Conservation (phyloP, 208 protist genomes). For the Trypanosoma scelopori region DNA sequence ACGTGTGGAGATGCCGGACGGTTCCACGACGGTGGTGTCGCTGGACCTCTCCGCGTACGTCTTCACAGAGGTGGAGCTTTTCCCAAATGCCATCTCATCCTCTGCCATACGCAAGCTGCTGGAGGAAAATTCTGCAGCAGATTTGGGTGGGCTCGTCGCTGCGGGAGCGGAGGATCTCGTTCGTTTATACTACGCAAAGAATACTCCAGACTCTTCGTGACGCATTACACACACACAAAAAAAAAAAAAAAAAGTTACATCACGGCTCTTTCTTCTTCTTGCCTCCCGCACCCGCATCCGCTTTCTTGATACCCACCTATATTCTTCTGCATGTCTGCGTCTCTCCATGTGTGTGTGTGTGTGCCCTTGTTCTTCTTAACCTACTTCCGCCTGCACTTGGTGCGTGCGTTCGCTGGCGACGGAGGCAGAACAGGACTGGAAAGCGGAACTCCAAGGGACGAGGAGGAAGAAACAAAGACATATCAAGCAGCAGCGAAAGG, state of each 20-base stretch:
- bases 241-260: too few species aligned
- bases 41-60: constrained; percentile 48
- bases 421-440: too few species aligned
- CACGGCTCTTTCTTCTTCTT: neutral
- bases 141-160: constrained; percentile 11
- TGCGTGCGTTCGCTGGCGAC: neutral
- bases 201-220: neutral
- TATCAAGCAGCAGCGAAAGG: too few species aligned
- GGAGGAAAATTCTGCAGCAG: constrained; percentile 9
- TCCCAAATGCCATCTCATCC: constrained; percentile 51
- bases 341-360: too few species aligned
- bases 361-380: neutral
- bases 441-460: too few species aligned
- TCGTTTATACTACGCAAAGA: constrained; percentile 9
- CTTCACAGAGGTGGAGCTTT: constrained; percentile 40
- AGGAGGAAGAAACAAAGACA: too few species aligned
- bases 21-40: constrained; percentile 12
- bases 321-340: neutral
- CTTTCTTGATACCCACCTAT: too few species aligned
- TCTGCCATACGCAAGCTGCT: constrained; percentile 48
- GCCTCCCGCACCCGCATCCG: too few species aligned
- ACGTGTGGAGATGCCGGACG: neutral
- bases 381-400: neutral
- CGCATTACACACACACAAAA: neutral
- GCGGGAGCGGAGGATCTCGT: constrained; percentile 8